Evolutionary conservation across 1,284 basidiomycete genomes (phyloP), one percentile per base, ranked within the genome.

Genomic region (Tilletia caries): DNA sequence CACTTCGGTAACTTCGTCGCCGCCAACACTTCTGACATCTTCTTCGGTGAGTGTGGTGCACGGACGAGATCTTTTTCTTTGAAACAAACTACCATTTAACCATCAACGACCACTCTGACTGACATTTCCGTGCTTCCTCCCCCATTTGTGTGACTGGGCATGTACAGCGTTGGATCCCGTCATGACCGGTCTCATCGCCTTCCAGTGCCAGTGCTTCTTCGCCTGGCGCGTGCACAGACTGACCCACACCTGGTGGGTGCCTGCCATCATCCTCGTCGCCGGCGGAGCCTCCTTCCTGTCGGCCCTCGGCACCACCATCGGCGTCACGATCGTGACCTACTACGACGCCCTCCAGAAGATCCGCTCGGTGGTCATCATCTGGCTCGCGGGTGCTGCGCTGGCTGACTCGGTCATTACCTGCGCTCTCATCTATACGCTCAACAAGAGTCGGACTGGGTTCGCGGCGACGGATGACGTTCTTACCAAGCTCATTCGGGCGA

Each of bases 401-500:
- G 74, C 78, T 58, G 79, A 80, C 71, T 66, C 73, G 18, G 71
- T 76, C 68, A 78, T 80, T 65, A 80, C 79, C 10, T 69, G 69
- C 23, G 74, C 32, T 64, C 74, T 80, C 67, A 74, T 80, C 52
- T 75, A 67, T 32, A 79, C 77, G 33, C 74, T 80, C 65, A 72
- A 75, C 68, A 76, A 78, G 73, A 74, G 75, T 34, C 71, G 77
- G 32, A 80, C 79, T 37, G 79, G 79, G 25, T 80, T 80, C 67
- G 70, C 75, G n/a, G 76, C 75, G 12, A 80, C 79, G 8, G 79
- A 80, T 71, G 79, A 80, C 71, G 71, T 80, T 20, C 76, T 80
- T 60, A 77, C 76, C 65, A 76, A 73, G 71, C 66, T 80, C n/a
- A 79, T 80, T 62, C 71, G 78, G 25, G 69, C 69, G 64, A 80